These are phyloP conservation scores for Macaranga tanarius DNA, from an alignment of 441 rosid genomes.

Conservation along the genomic window DNA sequence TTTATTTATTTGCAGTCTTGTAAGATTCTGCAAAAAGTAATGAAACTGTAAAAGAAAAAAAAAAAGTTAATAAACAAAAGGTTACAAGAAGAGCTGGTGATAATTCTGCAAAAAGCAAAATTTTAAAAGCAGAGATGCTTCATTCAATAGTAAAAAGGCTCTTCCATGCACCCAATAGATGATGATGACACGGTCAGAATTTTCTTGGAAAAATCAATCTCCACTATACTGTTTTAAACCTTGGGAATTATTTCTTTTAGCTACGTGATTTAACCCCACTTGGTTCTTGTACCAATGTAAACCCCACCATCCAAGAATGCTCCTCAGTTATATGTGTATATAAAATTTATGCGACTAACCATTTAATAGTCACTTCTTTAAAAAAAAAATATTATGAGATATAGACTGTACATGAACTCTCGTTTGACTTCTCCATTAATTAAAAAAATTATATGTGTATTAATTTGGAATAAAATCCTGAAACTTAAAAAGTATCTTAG, in stretches of 20 bases:
- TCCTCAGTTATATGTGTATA: neutral
- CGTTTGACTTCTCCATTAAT: too few species aligned
- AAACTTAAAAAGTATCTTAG: neutral
- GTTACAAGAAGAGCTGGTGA: constrained; percentile 10
- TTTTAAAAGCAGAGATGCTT: constrained; percentile 13
- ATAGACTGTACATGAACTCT: too few species aligned
- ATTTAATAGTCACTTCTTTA: too few species aligned
- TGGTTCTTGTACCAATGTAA: neutral
- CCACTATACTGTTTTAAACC: neutral
- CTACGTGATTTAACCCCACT: neutral
- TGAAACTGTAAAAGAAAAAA: neutral
- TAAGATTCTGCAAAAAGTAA: constrained; percentile 7
- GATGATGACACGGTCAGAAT: constrained; percentile 1
- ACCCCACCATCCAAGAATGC: neutral
- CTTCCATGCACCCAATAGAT: constrained; percentile 6
- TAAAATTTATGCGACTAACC: too few species aligned
- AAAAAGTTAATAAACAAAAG: neutral
- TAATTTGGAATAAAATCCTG: neutral
- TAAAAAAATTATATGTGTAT: too few species aligned
- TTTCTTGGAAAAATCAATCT: constrained; percentile 22
- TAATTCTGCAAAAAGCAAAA: constrained; percentile 24
- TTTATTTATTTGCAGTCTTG: constrained; percentile 5
- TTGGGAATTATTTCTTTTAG: neutral
- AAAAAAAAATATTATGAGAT: too few species aligned
- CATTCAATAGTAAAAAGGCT: constrained; percentile 5